These are phyloP conservation scores for Suhomyces bribrorum DNA, from an alignment of 1,139 yeast species.

Conservation along the genomic window DNA sequence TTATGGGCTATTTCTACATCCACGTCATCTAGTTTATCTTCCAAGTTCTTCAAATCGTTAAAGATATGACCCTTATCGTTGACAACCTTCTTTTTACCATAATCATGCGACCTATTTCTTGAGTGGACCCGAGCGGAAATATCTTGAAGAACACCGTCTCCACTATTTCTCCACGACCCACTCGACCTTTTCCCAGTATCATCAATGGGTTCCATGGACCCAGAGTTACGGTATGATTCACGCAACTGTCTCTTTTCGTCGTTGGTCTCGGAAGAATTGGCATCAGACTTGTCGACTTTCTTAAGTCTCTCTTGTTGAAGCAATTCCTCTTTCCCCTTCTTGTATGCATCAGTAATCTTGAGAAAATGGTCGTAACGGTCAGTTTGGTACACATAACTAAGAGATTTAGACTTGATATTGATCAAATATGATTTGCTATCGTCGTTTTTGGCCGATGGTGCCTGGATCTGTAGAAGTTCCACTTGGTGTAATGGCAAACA, in stretches of 20 bases:
- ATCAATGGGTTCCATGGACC: conserved; percentile 27
- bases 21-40: conserved; percentile 64
- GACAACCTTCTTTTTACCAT: conserved; percentile 19
- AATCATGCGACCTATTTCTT: conserved; percentile 53
- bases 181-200: conserved; percentile 32
- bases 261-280: conserved; percentile 12
- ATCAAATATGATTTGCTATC: conserved; percentile 40
- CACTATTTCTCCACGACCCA: conserved; percentile 35
- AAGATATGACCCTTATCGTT: conserved; percentile 35
- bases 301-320: conserved; percentile 49
- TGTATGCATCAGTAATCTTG: conserved; percentile 59
- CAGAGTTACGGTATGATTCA: conserved; percentile 43
- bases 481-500: conserved; percentile 78
- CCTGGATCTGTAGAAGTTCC: conserved; percentile 43
- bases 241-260: conserved; percentile 46
- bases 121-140: conserved; percentile 58
- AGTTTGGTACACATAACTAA: conserved; percentile 63
- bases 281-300: conserved; percentile 26
- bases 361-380: conserved; percentile 61
- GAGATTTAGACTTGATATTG: conserved; percentile 48
- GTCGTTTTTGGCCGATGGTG: conserved; percentile 22
- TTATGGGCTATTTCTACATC: conserved; percentile 68
- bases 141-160: conserved; percentile 50
- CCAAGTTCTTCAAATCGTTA: conserved; percentile 52
- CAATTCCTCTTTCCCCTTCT: conserved; percentile 66